Conservation (phyloP, 768 basidiomycete species). For the Goffeauzyma gilvescens region DNA sequence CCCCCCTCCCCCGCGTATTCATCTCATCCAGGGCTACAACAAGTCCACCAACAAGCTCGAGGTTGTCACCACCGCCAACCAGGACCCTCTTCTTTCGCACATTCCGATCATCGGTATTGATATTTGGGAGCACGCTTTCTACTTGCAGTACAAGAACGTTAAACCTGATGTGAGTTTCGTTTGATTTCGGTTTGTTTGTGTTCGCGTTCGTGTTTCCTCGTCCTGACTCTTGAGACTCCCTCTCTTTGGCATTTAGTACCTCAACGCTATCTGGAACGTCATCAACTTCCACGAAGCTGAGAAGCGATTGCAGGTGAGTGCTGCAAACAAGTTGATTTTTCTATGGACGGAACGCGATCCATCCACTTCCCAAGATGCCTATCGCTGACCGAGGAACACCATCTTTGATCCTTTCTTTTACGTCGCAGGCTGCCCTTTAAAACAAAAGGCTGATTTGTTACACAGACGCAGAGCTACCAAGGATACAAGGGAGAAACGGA, state of each 20-base stretch:
- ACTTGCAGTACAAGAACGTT: conserved; percentile 89
- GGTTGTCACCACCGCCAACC: conserved; percentile 64
- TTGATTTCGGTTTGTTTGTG: background rate
- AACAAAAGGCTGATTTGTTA: too few relatives aligned
- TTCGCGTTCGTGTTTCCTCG: background rate
- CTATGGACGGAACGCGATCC: too few relatives aligned
- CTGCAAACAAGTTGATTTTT: too few relatives aligned
- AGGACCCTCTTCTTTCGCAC: conserved; percentile 39
- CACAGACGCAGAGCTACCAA: too few relatives aligned
- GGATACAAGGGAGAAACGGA: too few relatives aligned
- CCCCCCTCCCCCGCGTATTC: too few relatives aligned
- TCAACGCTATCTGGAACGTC: conserved; percentile 85
- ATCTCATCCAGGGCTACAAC: conserved; percentile 55
- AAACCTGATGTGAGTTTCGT: conserved; percentile 59
- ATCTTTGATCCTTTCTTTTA: too few relatives aligned
- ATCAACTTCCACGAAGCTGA: conserved; percentile 92
- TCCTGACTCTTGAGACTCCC: background rate
- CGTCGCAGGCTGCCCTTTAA: too few relatives aligned
- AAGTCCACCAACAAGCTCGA: conserved; percentile 52
- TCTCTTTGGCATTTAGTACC: conserved; percentile 42
- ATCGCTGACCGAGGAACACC: too few relatives aligned
- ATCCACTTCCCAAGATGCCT: too few relatives aligned
- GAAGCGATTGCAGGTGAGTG: conserved; percentile 37
- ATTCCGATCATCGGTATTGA: conserved; percentile 78
- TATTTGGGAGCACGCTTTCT: conserved; percentile 83